These are phyloP conservation scores for Crassisporium funariophilum DNA, from an alignment of 768 basidiomycete species.

Conservation along the genomic window DNA sequence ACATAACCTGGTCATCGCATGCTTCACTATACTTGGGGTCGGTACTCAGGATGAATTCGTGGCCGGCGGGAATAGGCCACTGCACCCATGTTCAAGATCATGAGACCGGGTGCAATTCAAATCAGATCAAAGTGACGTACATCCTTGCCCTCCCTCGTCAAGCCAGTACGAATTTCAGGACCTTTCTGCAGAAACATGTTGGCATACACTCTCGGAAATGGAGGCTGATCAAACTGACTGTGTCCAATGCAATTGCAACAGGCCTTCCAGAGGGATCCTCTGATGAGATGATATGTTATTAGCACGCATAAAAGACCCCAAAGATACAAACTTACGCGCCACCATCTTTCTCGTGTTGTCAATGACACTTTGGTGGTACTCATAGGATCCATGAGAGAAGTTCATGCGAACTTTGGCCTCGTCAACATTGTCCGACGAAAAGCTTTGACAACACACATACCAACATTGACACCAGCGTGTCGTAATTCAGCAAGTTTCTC, in stretches of 20 bases:
- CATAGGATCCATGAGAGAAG: conserved; percentile 98
- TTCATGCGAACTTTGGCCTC: conserved; percentile 90
- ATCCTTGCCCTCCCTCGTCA: conserved; percentile 85
- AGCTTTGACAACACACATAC: conserved; percentile 49
- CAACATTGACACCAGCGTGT: conserved; percentile 95
- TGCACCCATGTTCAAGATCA: conserved; percentile 30
- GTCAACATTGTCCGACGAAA: background rate
- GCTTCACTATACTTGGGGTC: conserved; percentile 78
- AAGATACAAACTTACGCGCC: conserved; percentile 52
- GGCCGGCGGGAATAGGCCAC: conserved; percentile 86
- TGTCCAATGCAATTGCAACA: conserved; percentile 96
- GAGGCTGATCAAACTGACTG: conserved; percentile 54
- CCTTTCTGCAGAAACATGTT: conserved; percentile 74
- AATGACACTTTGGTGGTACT: conserved; percentile 98
- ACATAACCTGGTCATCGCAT: conserved; percentile 85
- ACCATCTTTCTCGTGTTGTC: conserved; percentile 94
- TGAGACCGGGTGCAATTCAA: conserved; percentile 16
- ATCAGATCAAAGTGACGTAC: conserved; percentile 49
- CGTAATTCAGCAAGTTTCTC: conserved; percentile 86
- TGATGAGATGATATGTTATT: conserved; percentile 25
- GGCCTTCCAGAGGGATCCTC: conserved; percentile 82
- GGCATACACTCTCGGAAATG: conserved; percentile 8
- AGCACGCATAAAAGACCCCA: conserved; percentile 5
- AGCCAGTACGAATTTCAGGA: conserved; percentile 96
- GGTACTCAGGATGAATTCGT: conserved; percentile 90